Conservation (phyloP, 495 filamentous ascomycete genomes). For the Podospora pseudoanserina region DNA sequence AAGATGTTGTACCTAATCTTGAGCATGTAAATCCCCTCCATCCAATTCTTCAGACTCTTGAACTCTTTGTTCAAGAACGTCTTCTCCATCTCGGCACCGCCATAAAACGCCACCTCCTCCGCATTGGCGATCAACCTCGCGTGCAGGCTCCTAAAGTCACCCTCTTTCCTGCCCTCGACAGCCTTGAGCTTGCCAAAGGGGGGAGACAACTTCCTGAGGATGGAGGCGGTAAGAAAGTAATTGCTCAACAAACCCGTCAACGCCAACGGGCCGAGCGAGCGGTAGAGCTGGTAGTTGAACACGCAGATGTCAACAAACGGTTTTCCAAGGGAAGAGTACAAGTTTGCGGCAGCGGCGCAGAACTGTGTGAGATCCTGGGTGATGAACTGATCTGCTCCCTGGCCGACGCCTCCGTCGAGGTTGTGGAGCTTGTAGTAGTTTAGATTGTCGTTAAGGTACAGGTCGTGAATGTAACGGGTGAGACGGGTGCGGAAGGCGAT, state of each 20-base stretch:
- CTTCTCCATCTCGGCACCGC: constrained; percentile 89
- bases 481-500: constrained; percentile 96
- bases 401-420: constrained; percentile 87
- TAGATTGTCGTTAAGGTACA: constrained; percentile 89
- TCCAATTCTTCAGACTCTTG: constrained; percentile 83
- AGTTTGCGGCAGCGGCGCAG: constrained; percentile 83
- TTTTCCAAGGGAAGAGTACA: constrained; percentile 95
- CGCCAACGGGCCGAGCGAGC: constrained; percentile 84
- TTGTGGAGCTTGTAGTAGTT: constrained; percentile 97
- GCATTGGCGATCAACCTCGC: constrained; percentile 92
- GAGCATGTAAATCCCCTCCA: constrained; percentile 94
- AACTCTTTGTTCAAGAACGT: constrained; percentile 85
- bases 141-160: constrained; percentile 88
- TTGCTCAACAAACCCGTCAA: constrained; percentile 81
- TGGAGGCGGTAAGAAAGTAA: constrained; percentile 87
- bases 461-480: constrained; percentile 95
- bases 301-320: constrained; percentile 92
- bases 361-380: constrained; percentile 95
- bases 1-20: constrained; percentile 98
- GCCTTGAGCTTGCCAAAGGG: constrained; percentile 96
- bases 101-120: constrained; percentile 98
- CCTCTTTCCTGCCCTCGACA: constrained; percentile 87
- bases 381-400: constrained; percentile 94
- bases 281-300: constrained; percentile 95
- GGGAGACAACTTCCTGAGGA: constrained; percentile 81